Percentiles rank a stretch among this genome's conserved stretches.
Evolutionary conservation across 73 alveolate species (phyloP).

Genomic region (Paramecium bursaria): DNA sequence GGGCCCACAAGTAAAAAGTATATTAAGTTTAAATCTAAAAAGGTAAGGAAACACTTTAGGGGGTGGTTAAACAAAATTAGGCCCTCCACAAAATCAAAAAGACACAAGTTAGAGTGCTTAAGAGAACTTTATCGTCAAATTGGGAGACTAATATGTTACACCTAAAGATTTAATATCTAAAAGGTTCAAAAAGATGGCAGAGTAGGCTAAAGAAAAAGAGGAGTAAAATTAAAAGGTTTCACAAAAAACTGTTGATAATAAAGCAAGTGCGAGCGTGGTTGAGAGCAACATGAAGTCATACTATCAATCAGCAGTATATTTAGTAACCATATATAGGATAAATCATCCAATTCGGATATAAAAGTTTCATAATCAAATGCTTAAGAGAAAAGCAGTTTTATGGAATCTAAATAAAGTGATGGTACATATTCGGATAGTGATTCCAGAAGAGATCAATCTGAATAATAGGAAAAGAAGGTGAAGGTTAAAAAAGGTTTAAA

Average conservation of each 20-base stretch:
- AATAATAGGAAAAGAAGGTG: conserved; percentile 55
- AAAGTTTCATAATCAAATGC: conserved; percentile 46
- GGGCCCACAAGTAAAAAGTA: conserved; percentile 11
- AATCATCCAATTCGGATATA: conserved; percentile 57
- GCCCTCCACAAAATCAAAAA: conserved; percentile 35
- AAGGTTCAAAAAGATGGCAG: conserved; percentile 42
- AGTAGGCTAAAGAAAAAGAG: conserved; percentile 8
- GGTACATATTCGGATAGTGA: conserved; percentile 52
- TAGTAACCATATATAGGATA: conserved; percentile 7
- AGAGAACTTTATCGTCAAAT: conserved; percentile 38
- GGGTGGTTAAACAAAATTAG: conserved; percentile 52
- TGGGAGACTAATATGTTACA: neutral
- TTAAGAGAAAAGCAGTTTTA: conserved; percentile 23
- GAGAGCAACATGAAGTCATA: conserved; percentile 55
- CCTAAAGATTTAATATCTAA: conserved; percentile 43
- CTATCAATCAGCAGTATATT: conserved; percentile 47
- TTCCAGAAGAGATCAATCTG: conserved; percentile 51
- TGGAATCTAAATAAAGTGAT: conserved; percentile 53
- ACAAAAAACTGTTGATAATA: conserved; percentile 4
- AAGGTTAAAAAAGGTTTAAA: conserved; percentile 62
- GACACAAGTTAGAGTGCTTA: conserved; percentile 10
- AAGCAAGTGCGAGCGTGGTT: conserved; percentile 24
- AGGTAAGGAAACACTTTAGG: conserved; percentile 40
- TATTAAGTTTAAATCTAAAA: neutral
- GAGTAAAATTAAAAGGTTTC: conserved; percentile 8